Conservation (phyloP, 1,139 yeast genomes). For the Blastobotrys persicus region DNA sequence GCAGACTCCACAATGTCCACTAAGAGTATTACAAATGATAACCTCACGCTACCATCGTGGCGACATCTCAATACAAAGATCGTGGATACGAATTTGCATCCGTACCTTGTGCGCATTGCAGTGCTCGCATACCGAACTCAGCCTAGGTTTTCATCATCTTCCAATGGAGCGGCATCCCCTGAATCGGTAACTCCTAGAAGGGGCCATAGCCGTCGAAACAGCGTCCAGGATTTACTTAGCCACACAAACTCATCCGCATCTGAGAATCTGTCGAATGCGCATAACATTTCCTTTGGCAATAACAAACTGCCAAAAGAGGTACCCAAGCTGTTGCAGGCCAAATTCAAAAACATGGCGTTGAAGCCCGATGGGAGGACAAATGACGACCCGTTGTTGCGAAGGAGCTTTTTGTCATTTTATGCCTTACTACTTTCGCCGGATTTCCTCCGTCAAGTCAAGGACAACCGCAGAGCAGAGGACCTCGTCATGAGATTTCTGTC, state of each 20-base stretch:
- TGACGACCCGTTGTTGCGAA: conserved; percentile 40
- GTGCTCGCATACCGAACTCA: conserved; percentile 35
- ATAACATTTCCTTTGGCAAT: conserved; percentile 22
- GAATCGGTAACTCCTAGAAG: conserved; percentile 14
- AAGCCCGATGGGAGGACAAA: conserved; percentile 34
- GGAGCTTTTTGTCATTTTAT: conserved; percentile 57
- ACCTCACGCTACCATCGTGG: conserved; percentile 22
- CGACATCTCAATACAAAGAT: conserved; percentile 24
- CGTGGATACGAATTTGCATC: conserved; percentile 33
- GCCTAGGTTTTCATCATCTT: conserved; percentile 28
- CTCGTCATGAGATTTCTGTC: conserved; percentile 64
- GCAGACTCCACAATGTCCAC: not conserved
- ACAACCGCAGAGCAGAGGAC: conserved; percentile 56
- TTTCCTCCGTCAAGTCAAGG: conserved; percentile 40
- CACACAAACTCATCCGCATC: conserved; percentile 3
- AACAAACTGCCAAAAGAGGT: conserved; percentile 48
- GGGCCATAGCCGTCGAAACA: conserved; percentile 18
- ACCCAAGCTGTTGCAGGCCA: conserved; percentile 47
- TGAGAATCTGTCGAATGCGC: conserved; percentile 8
- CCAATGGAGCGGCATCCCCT: conserved; percentile 12
- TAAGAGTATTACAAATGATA: conserved; percentile 1
- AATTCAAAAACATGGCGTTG: conserved; percentile 55
- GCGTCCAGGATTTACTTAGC: conserved; percentile 15
- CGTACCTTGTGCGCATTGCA: conserved; percentile 35
- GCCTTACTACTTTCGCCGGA: conserved; percentile 59